Conservation (phyloP, 2,329 filamentous ascomycete species). For the Diplodia intermedia region DNA sequence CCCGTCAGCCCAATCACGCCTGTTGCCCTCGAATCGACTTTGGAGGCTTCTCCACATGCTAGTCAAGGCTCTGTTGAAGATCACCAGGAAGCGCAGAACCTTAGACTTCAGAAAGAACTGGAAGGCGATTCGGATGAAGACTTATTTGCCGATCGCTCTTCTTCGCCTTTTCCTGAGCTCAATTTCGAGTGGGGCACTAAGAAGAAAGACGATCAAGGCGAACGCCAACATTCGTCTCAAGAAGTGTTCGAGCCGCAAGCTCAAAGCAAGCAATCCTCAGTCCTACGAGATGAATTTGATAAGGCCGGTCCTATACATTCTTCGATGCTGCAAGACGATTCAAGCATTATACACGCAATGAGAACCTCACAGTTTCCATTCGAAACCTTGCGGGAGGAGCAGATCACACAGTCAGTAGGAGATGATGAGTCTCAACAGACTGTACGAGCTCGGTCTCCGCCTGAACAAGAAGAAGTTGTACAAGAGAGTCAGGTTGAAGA, state of each 20-base stretch:
- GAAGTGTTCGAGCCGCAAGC: not conserved
- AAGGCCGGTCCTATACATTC: slow-evolving; percentile 6
- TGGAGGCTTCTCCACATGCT: not conserved
- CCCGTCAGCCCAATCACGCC: slow-evolving; percentile 13
- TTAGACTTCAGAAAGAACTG: slow-evolving; percentile 36
- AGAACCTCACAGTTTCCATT: slow-evolving; percentile 20
- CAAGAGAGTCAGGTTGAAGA: not conserved
- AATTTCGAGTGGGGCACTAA: slow-evolving; percentile 9
- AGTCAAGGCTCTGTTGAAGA: not conserved
- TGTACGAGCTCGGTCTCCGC: not conserved
- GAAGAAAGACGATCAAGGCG: not conserved
- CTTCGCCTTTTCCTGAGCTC: slow-evolving; percentile 24
- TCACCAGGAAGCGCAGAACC: slow-evolving; percentile 31
- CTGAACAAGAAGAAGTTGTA: not conserved
- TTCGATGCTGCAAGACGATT: slow-evolving; percentile 29
- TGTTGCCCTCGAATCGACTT: not conserved
- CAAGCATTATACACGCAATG: slow-evolving; percentile 21
- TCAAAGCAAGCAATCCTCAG: not conserved
- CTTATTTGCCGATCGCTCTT: slow-evolving; percentile 30
- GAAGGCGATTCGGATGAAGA: slow-evolving; percentile 36
- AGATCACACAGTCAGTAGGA: slow-evolving; percentile 4
- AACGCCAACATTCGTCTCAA: not conserved
- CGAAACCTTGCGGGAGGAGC: not conserved
- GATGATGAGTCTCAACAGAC: not conserved
- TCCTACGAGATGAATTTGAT: not conserved